Evolutionary conservation across 768 basidiomycete species (phyloP), one percentile per base, ranked within the genome.

Genomic region (Podaxis sp.): DNA sequence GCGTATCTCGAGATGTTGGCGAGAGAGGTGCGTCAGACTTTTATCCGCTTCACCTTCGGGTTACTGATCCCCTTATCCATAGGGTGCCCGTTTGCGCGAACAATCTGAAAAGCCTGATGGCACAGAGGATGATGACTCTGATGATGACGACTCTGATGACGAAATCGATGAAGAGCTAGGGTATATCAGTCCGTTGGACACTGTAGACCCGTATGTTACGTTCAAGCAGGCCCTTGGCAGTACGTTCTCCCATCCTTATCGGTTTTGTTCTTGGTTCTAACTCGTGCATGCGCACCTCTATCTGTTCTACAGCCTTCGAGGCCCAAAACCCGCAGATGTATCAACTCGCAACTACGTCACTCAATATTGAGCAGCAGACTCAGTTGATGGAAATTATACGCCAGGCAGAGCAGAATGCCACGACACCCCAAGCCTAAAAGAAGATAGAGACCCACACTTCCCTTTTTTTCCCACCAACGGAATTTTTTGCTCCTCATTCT

Each of bases 1-100:
- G 91, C 89, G 6, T 96, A 95, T 71, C 80, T 94, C 49, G 93
- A 95, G 72, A 77, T 93, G 82, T 83, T 96, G 38, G 93, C 92
- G 6, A 85, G 86, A 67, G 90, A 95, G 82, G 92, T 52, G 56
- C 26, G 40, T 46, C 57, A 62, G 70, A 40, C 74, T 59, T 46
- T 51, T 61, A 53, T 53, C 58, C 48, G 33, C 36, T 48, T 24
- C 49, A 19, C 7, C 19, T 24, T 11, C 19, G 3, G 22, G 2
- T 24, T 22, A 24, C 24, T 12, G 24, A 24, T 12, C 12, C 13
- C 8, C 19, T 9, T 51, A 8, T 38, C 44, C 65, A 11, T 69
- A 92, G 91, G 86, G 90, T 51, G 87, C 85, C 36, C 89, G 92
- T 58, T 81, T 92, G 64, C 84, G 90, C 65, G 84, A 86, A 66